Evolutionary conservation across 2,329 filamentous ascomycete species (phyloP), one percentile per base, ranked within the genome.

Genomic region (Microthyrium microscopicum): DNA sequence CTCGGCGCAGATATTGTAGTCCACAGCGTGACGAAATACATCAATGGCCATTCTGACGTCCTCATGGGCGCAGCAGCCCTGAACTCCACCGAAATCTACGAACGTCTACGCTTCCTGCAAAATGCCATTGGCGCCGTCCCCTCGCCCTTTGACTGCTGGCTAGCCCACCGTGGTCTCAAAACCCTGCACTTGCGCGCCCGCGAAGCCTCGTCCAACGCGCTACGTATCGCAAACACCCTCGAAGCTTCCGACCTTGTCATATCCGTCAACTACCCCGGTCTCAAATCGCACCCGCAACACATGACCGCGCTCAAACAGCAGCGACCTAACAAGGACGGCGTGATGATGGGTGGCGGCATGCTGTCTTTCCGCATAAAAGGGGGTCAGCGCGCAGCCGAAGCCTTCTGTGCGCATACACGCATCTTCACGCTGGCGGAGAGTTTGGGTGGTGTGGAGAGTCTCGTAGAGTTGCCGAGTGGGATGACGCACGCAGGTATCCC

Each of bases 401-500:
- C 75, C 33, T 98, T 98, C 70, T 95, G 89, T 67, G 76, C 89
- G 57, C 61, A 69, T 39, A 94, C 85, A 27, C 73, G 73, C 49
- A 74, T 98, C 54, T 95, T 93, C 60, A 93, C 84, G 2, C 68
- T 98, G 5, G 89, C 89, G 20, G 89, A 98, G 66, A 82, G 73
- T 38, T 61, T 98, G 17, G 89, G 89, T 39, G 89, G 87, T 35
- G 78, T 98, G 30, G 89, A 98, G 69, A 80, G 72, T 49, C 65
- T 98, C 40, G 77, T 85, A 45, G 89, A 98, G 60, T 72, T 98
- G 3, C 89, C 89, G 16, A 81, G 80, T 47, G 81, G 75, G 58
- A 98, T 98, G 89, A 98, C 89, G 13, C 89, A 98, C 56, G 81
- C 84, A 17, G 89, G 87, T 38, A 98, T 98, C 43, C 89, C 89